Evolutionary conservation across 495 filamentous ascomycete species (phyloP).

Genomic region (Lasiosphaeria ovina): DNA sequence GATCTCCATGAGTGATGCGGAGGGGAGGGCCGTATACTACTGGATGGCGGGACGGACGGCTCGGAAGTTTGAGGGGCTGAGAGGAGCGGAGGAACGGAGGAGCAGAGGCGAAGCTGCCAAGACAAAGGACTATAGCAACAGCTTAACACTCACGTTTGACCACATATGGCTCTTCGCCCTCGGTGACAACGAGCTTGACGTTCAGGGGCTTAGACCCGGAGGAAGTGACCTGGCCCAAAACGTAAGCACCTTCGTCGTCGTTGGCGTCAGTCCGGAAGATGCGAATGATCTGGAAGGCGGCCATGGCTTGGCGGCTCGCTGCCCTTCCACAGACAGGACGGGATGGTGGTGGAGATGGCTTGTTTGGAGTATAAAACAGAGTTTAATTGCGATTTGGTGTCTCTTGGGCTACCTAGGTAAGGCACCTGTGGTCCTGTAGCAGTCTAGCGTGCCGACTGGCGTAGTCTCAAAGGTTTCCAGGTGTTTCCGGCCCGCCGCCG

Average conservation of each 20-base stretch:
- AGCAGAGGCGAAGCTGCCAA: neutral
- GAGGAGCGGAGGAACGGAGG: neutral
- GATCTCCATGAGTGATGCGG: neutral
- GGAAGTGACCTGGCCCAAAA: constrained; percentile 57
- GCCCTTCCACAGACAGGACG: neutral
- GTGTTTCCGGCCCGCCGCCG: constrained; percentile 2
- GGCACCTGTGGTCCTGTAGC: neutral
- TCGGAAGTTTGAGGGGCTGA: constrained; percentile 1
- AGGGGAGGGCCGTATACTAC: neutral
- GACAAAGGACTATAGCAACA: neutral
- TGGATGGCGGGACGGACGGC: neutral
- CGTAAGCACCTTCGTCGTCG: constrained; percentile 47
- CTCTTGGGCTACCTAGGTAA: neutral
- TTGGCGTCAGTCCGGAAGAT: constrained; percentile 58
- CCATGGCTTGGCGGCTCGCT: neutral
- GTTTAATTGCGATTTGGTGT: no score
- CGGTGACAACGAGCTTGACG: constrained; percentile 65
- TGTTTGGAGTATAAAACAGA: constrained; percentile 5
- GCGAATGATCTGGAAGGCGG: constrained; percentile 43
- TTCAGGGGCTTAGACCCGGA: constrained; percentile 53
- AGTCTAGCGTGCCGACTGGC: no score
- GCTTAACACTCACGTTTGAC: constrained; percentile 47
- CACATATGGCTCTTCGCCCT: constrained; percentile 61
- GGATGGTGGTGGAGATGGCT: constrained; percentile 6
- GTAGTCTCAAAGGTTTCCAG: neutral